Evolutionary conservation across 1,284 basidiomycete species (phyloP), one percentile per base, ranked within the genome.

Genomic region (Sanghuangporus sanghuang): DNA sequence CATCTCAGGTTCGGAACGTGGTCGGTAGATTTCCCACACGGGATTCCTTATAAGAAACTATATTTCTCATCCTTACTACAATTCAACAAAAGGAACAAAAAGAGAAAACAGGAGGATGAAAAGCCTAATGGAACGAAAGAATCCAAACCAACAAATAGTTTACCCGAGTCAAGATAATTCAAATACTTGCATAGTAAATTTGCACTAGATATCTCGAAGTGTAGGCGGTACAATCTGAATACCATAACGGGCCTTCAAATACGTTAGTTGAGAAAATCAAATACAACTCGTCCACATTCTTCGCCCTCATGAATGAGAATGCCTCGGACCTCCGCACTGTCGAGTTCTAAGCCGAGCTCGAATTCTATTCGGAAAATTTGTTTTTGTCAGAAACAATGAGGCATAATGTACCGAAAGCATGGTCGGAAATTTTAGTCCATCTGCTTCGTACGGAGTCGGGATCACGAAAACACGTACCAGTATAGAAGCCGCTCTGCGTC

Each of bases 251-350:
- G 27, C 40, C 40, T 42, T n/a, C 40, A 11, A 85, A 84, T 40
- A 79, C 81, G 58, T 85, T 82, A 71, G 82, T 83, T 66, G 59
- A 76, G 71, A 67, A 76, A 76, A 66, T 76, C 75, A 68, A 77
- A 77, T 61, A 77, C 83, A 50, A 77, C 85, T 73, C 83, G 81
- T 68, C 90, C 90, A 86, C 88, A 91, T 73, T 92, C 90, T 68
- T 86, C 81, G 16, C 84, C 84, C 58, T 88, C 83, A 69, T 85
- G 85, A 50, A 92, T 73, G 66, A 93, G 73, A 63, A 92, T 85
- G 23, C 90, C 90, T 62, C 90, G 85, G 67, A 93, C 89, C 75
- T 92, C 90, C 61, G 85, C 87, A 67, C 89, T 90, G 72, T 93
- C 90, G 67, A 93, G 75, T 73, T 90, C 90, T 63, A 93, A 75